Percentiles rank a stretch among this genome's conserved stretches.
Evolutionary conservation across 805 yeast species (phyloP).

Genomic region (Osmozyma mogii): DNA sequence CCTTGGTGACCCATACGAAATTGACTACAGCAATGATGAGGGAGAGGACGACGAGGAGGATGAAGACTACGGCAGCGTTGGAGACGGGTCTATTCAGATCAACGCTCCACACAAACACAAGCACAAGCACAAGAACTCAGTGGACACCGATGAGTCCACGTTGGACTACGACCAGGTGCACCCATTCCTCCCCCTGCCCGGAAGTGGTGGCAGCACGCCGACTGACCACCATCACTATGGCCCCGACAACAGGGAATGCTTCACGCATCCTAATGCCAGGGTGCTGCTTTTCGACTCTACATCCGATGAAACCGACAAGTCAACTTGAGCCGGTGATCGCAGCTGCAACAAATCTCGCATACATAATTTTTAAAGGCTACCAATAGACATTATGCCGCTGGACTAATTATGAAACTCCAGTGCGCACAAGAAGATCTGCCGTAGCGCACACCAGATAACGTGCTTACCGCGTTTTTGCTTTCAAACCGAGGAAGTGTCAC

Average conservation of each 20-base stretch:
- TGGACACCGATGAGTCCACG: conserved; percentile 5
- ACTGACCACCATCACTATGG: conserved; percentile 11
- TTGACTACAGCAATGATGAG: conserved; percentile 20
- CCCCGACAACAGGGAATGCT: conserved; percentile 30
- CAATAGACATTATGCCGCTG: no score
- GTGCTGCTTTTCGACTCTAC: conserved; percentile 14
- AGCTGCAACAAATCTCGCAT: no score
- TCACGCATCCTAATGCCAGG: conserved; percentile 37
- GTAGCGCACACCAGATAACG: no score
- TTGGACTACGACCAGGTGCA: conserved; percentile 15
- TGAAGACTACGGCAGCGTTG: conserved; percentile 10
- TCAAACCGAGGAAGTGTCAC: no score
- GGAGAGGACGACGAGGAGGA: conserved; percentile 12
- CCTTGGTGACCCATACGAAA: conserved; percentile 25
- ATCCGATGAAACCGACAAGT: conserved; percentile 2
- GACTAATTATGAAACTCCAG: no score
- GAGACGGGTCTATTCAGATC: conserved; percentile 1
- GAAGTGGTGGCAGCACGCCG: conserved; percentile 26
- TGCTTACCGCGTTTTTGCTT: no score
- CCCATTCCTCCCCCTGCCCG: conserved; percentile 23
- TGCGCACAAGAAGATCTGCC: no score
- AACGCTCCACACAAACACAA: background rate
- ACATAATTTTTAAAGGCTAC: no score
- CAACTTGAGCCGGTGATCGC: no score
- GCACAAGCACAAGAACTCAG: conserved; percentile 2